Base-by-base conservation (phyloP, 148 eudicot genomes). In the Tetragonia tetragonoides region DNA sequence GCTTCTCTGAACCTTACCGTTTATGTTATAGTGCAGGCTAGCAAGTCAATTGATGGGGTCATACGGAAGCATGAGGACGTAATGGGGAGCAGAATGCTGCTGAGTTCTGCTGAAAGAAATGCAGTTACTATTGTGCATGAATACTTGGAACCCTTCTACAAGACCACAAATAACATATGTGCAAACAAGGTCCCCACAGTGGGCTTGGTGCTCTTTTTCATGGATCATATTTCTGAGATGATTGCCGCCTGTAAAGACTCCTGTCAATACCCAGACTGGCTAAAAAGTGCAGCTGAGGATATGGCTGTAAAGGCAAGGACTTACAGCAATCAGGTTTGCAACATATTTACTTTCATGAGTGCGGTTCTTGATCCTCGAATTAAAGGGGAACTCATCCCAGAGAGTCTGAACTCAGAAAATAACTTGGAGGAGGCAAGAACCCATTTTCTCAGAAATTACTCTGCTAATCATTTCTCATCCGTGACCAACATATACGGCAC, bases 331-430 rank as follows among this genome's bases (percentile, higher is more conserved):
- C 96, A 91, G 65, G 90, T 90, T 73, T 81, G 87, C 77, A 91
- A 93, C 74, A 81, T 81, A 70, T 89, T 88, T 77, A 87, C 87
- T 17, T 93, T 89, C 87, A 93, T 93, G 98, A 84, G 88, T 24
- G 89, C 96, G 2, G 82, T 93, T 73, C 98, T 93, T 54, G 98
- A 93, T 78, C 98, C 98, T 10, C 82, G 98, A 21, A 91, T 93
- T 71, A 93, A 93, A 86, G 82, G 83, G 9, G 98, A 93, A 77
- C 88, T 93, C 76, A 84, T 93, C 21, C 92, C 98, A 0, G 98
- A 91, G 51, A 85, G 81, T 77, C 91, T 93, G 8, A 91, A 88
- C 85, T 83, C 72, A 21, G 88, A 86, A 16, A 87, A 81, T 81
- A 80, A 87, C 76, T 79, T 93, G 53, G 92, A 85, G 21, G 96